Evolutionary conservation across 352 stramenopile genomes (phyloP).

Genomic region (Globisporangium cederbergense): DNA sequence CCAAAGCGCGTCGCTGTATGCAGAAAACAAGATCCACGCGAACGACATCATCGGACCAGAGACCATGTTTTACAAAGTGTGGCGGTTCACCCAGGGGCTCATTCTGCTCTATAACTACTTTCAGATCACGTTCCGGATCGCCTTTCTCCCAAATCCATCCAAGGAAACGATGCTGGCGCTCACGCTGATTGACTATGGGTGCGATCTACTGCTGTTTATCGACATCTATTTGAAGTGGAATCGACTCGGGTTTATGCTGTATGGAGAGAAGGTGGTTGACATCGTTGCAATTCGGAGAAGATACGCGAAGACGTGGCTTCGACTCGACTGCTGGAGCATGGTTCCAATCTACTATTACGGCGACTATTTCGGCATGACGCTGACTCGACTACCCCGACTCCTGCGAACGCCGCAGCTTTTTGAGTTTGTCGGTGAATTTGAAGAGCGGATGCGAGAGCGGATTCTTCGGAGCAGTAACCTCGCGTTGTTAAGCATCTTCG

Average conservation of each 20-base stretch:
- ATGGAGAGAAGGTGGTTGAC: conserved; percentile 40
- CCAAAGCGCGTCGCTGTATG: conserved; percentile 41
- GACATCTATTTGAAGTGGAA: conserved; percentile 43
- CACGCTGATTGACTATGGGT: conserved; percentile 36
- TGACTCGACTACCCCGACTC: conserved; percentile 19
- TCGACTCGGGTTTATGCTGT: conserved; percentile 36
- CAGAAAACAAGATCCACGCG: conserved; percentile 32
- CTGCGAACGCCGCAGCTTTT: conserved; percentile 20
- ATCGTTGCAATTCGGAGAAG: conserved; percentile 27
- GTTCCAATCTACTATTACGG: conserved; percentile 32
- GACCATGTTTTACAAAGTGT: conserved; percentile 11
- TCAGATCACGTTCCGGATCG: conserved; percentile 43
- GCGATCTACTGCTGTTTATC: conserved; percentile 32
- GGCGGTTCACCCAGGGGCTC: conserved; percentile 12
- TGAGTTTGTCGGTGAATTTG: conserved; percentile 16
- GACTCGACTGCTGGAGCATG: conserved; percentile 39
- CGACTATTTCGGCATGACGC: conserved; percentile 21
- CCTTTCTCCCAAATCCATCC: conserved; percentile 34
- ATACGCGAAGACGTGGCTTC: conserved; percentile 29
- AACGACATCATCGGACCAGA: conserved; percentile 22
- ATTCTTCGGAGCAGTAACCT: conserved; percentile 11
- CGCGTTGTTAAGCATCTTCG: conserved; percentile 16
- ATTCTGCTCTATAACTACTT: conserved; percentile 60
- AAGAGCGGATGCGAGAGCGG: conserved; percentile 15
- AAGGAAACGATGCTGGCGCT: conserved; percentile 24